Percentiles rank a stretch among this genome's conserved stretches.
Conservation (phyloP, 805 yeast genomes). For the Huiozyma naganishii region DNA sequence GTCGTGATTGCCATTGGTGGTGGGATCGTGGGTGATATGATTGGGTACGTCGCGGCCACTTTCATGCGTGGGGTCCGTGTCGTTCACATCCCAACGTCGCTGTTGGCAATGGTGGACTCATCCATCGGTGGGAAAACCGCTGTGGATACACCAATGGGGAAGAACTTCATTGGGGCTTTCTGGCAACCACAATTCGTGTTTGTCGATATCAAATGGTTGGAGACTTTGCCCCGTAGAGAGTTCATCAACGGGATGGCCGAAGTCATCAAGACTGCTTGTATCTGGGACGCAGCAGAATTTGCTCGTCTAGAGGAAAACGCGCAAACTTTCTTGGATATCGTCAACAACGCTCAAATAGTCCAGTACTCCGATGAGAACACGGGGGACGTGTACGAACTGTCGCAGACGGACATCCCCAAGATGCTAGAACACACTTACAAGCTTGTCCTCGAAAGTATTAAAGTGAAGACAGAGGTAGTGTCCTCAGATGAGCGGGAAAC, state of each 20-base stretch:
- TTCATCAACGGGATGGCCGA: constrained; percentile 98
- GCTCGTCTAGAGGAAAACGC: constrained; percentile 73
- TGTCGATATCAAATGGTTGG: constrained; percentile 78
- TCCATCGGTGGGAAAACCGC: constrained; percentile 98
- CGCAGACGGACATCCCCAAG: constrained; percentile 51
- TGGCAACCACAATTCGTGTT: constrained; percentile 91
- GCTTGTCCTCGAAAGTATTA: constrained; percentile 75
- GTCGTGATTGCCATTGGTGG: constrained; percentile 93
- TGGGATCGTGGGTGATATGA: constrained; percentile 98
- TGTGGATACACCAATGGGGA: constrained; percentile 91
- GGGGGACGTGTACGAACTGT: constrained; percentile 21
- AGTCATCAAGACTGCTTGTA: constrained; percentile 94
- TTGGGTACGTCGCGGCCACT: constrained; percentile 97
- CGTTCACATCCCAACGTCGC: constrained; percentile 86
- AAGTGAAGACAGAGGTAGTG: constrained; percentile 90
- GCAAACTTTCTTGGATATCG: constrained; percentile 54
- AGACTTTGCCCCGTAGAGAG: constrained; percentile 84
- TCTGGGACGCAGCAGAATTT: constrained; percentile 89
- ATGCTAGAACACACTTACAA: constrained; percentile 66
- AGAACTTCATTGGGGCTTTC: constrained; percentile 92
- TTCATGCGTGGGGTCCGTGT: constrained; percentile 97
- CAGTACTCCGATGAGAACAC: constrained; percentile 6
- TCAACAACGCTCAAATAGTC: constrained; percentile 30
- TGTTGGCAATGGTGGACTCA: constrained; percentile 95
- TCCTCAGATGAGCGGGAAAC: constrained; percentile 92